phyloP scores from a whole-genome alignment of 257 asterid species.

The Nicotiana paniculata region DNA sequence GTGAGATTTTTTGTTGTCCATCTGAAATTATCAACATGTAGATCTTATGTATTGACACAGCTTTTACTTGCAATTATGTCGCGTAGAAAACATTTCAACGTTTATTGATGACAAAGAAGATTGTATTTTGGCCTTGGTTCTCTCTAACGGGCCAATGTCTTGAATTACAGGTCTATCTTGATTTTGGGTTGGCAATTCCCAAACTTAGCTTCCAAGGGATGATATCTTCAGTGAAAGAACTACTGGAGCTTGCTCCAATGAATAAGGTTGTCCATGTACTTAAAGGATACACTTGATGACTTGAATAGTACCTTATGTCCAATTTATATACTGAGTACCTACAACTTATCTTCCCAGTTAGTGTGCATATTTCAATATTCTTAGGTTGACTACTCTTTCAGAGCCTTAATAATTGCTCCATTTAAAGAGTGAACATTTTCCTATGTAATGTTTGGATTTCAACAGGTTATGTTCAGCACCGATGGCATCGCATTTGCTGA shows the following conservation, averaged over 20 bases:
- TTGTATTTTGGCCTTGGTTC: not conserved
- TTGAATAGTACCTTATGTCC: not conserved
- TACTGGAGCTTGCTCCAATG: conserved; percentile 81
- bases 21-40: not conserved
- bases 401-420: not conserved
- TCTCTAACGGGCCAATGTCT: conserved; percentile 4
- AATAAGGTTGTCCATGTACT: conserved; percentile 49
- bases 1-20: conserved; percentile 25
- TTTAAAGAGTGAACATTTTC: not conserved
- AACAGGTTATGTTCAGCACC: conserved; percentile 96
- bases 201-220: conserved; percentile 95
- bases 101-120: conserved; percentile 11
- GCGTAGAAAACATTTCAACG: not conserved
- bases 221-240: conserved; percentile 86
- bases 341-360: not conserved
- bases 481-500: conserved; percentile 84
- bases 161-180: conserved; percentile 67
- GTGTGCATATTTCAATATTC: not conserved
- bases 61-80: not conserved
- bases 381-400: not conserved
- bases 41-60: not conserved
- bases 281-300: not conserved
- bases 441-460: not conserved
- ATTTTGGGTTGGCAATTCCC: conserved; percentile 93
- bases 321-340: not conserved